A percentile compares a stretch with the other conserved stretches of the same genome.
Evolutionary conservation across 257 asterid genomes (phyloP).

Genomic region (Nicotiana paniculata): DNA sequence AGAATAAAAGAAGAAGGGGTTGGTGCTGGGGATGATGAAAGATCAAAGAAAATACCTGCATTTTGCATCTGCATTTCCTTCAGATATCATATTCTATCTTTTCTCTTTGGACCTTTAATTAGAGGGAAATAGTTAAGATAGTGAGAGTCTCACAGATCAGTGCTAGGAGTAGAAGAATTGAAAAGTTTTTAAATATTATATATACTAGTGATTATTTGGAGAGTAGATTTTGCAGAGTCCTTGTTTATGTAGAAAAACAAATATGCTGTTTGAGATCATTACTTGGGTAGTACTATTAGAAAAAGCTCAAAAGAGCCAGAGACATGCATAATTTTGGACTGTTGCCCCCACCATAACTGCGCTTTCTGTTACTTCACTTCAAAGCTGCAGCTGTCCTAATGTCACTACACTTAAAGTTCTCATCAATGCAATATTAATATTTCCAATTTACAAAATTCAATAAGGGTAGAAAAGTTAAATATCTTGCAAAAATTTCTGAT

Average conservation of each 20-base stretch:
- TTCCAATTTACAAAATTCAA: background rate
- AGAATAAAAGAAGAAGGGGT: background rate
- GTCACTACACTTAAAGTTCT: background rate
- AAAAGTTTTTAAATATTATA: background rate
- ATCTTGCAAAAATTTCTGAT: background rate
- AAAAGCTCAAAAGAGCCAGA: background rate
- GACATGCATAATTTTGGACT: background rate
- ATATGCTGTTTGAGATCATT: background rate
- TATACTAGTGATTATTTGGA: background rate
- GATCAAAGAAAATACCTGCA: conserved; percentile 9
- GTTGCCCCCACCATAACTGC: conserved; percentile 6
- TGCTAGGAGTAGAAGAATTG: background rate
- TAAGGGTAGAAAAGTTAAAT: background rate
- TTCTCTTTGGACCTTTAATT: background rate
- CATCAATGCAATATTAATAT: background rate
- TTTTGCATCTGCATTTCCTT: conserved; percentile 17
- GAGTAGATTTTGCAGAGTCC: background rate
- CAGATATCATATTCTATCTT: conserved; percentile 6
- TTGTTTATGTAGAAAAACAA: background rate
- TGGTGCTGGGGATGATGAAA: background rate
- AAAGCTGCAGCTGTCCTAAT: background rate
- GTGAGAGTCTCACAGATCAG: background rate
- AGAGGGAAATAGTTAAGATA: background rate
- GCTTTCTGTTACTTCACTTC: background rate
- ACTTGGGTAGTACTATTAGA: background rate